These are phyloP conservation scores for Chaetothyriales sp. DNA, from an alignment of 2,329 filamentous ascomycete species.

Conservation along the genomic window DNA sequence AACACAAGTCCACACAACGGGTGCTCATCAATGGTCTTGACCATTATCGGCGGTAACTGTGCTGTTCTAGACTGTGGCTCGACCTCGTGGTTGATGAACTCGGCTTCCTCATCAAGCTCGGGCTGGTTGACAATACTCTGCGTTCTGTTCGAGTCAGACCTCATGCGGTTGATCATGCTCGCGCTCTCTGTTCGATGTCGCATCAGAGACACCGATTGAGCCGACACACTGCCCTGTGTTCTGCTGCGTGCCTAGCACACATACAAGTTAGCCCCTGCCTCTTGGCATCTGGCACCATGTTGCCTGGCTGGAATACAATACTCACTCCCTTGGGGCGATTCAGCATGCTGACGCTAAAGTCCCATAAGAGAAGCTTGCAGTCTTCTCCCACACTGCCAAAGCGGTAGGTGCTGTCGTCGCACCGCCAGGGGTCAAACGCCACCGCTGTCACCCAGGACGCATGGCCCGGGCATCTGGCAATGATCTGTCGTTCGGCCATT, in stretches of 20 bases:
- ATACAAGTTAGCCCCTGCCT: not conserved
- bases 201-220: conserved; percentile 29
- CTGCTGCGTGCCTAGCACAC: conserved; percentile 15
- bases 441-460: conserved; percentile 90
- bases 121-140: conserved; percentile 16
- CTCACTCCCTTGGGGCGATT: conserved; percentile 72
- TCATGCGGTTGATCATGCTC: conserved; percentile 39
- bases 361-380: conserved; percentile 79
- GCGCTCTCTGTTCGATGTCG: conserved; percentile 50
- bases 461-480: conserved; percentile 87
- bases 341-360: conserved; percentile 94
- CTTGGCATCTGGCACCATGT: not conserved
- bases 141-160: conserved; percentile 52
- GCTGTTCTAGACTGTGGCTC: conserved; percentile 73
- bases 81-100: conserved; percentile 58
- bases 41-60: conserved; percentile 77
- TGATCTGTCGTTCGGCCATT: conserved; percentile 62
- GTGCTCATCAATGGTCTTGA: conserved; percentile 71
- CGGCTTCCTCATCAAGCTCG: conserved; percentile 37
- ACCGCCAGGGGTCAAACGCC: conserved; percentile 92
- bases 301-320: too few species aligned
- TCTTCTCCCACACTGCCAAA: conserved; percentile 96
- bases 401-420: conserved; percentile 85
- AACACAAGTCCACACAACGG: conserved; percentile 86
- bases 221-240: conserved; percentile 35